phyloP scores from a whole-genome alignment of 179 eudicot species.

The Vitellaria paradoxa region DNA sequence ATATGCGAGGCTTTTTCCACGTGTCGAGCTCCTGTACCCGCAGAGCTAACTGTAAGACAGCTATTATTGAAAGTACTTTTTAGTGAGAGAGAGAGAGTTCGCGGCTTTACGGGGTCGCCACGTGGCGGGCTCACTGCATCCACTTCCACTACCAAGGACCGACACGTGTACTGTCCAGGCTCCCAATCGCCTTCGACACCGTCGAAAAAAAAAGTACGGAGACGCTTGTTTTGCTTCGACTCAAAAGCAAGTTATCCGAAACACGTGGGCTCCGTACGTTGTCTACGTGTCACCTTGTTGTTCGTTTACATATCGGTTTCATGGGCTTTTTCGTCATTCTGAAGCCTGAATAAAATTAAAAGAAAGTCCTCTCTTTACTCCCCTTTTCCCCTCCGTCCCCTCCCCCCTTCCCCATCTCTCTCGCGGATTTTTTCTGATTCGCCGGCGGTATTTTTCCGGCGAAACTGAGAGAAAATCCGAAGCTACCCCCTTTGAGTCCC shows the following conservation, averaged over 20 bases:
- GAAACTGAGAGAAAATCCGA: too few relatives aligned
- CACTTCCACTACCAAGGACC: background rate
- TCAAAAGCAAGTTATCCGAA: slow-evolving; percentile 12
- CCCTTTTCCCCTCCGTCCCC: background rate
- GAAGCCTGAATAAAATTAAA: background rate
- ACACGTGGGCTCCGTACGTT: slow-evolving; percentile 25
- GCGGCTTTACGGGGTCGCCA: slow-evolving; percentile 15
- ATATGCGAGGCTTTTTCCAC: slow-evolving; percentile 11
- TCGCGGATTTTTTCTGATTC: slow-evolving; percentile 3
- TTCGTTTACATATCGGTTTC: background rate
- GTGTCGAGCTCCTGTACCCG: background rate
- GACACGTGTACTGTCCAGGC: slow-evolving; percentile 12
- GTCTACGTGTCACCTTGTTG: slow-evolving; percentile 32
- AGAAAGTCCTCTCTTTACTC: background rate
- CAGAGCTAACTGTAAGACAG: too few relatives aligned
- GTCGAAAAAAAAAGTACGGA: background rate
- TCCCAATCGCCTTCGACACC: slow-evolving; percentile 5
- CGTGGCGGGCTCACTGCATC: slow-evolving; percentile 7
- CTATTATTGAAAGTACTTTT: too few relatives aligned
- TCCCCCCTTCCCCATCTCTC: background rate
- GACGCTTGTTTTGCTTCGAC: slow-evolving; percentile 8
- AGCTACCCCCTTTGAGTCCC: too few relatives aligned
- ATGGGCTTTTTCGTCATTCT: slow-evolving; percentile 27
- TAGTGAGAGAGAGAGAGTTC: slow-evolving; percentile 3
- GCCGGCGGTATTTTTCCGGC: too few relatives aligned